Percentiles rank a stretch among this genome's conserved stretches.
Evolutionary conservation across 1,284 basidiomycete genomes (phyloP).

Genomic region (Bondarzewia mesenterica): DNA sequence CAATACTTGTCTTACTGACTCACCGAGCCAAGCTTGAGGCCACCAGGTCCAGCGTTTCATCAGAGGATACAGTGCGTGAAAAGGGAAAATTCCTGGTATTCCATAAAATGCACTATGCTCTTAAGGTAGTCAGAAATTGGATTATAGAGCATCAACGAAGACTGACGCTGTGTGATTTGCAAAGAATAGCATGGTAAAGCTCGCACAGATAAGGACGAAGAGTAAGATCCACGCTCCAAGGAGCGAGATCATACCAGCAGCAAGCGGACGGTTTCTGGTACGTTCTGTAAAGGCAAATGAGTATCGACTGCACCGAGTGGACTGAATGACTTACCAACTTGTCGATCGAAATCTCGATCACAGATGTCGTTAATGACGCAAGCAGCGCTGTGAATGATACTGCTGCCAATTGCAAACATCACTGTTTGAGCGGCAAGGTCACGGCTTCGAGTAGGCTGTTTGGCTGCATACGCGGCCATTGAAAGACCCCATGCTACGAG

Average conservation of each 20-base stretch:
- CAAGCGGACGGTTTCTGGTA: constrained; percentile 15
- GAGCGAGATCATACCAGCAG: constrained; percentile 7
- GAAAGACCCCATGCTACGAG: constrained; percentile 16
- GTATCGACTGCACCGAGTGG: neutral
- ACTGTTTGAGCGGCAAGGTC: constrained; percentile 14
- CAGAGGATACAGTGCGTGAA: constrained; percentile 14
- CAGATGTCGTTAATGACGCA: constrained; percentile 32
- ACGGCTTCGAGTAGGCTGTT: constrained; percentile 9
- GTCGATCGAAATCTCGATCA: constrained; percentile 29
- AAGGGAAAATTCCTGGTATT: constrained; percentile 7
- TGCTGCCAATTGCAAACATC: constrained; percentile 12
- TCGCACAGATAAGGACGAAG: neutral
- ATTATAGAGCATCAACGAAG: neutral
- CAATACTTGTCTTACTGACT: constrained; percentile 8
- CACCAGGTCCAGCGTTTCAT: constrained; percentile 36
- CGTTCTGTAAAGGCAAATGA: constrained; percentile 13
- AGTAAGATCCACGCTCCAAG: constrained; percentile 3
- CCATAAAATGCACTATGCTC: constrained; percentile 3
- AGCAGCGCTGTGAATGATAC: constrained; percentile 23
- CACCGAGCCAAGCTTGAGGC: constrained; percentile 51
- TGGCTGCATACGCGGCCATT: constrained; percentile 17
- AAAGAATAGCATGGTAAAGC: constrained; percentile 1
- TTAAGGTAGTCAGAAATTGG: neutral
- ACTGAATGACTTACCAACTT: constrained; percentile 21
- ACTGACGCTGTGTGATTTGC: constrained; percentile 9